Percentiles rank a stretch among this genome's conserved stretches.
These are phyloP conservation scores for Musa balbisiana DNA, from an alignment of 202 grass and related monocot species.

Conservation along the genomic window DNA sequence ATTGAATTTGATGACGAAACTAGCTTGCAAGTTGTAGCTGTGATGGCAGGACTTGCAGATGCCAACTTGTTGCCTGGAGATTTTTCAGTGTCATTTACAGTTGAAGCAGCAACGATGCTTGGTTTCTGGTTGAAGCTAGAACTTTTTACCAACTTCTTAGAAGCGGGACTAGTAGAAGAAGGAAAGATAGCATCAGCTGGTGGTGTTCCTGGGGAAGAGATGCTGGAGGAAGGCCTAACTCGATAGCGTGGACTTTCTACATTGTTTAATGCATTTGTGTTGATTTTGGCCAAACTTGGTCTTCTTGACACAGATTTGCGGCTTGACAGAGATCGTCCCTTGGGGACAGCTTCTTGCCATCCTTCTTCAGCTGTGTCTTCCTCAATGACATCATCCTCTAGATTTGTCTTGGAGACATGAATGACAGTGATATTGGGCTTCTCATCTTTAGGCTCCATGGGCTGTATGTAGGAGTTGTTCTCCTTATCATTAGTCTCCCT, in stretches of 20 bases:
- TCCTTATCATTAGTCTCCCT: conserved; percentile 58
- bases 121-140: conserved; percentile 59
- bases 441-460: conserved; percentile 49
- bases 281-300: conserved; percentile 73
- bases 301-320: conserved; percentile 63
- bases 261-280: conserved; percentile 48
- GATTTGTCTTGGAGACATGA: conserved; percentile 19
- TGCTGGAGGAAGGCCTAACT: conserved; percentile 42
- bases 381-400: conserved; percentile 50
- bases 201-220: conserved; percentile 49
- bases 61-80: conserved; percentile 47
- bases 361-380: conserved; percentile 67
- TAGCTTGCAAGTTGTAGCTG: conserved; percentile 36
- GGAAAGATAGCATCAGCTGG: conserved; percentile 28
- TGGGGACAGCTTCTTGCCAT: conserved; percentile 90
- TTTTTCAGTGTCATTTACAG: conserved; percentile 40
- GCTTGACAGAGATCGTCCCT: conserved; percentile 46
- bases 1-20: conserved; percentile 32
- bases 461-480: conserved; percentile 43
- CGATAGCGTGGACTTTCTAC: conserved; percentile 65
- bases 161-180: conserved; percentile 27
- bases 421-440: conserved; percentile 37
- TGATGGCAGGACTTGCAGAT: conserved; percentile 35
- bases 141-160: conserved; percentile 71
- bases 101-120: conserved; percentile 32